Percentiles rank a stretch among this genome's conserved stretches.
Conservation (phyloP, 176 grass and related monocot species). For the Rhynchospora pubera region DNA sequence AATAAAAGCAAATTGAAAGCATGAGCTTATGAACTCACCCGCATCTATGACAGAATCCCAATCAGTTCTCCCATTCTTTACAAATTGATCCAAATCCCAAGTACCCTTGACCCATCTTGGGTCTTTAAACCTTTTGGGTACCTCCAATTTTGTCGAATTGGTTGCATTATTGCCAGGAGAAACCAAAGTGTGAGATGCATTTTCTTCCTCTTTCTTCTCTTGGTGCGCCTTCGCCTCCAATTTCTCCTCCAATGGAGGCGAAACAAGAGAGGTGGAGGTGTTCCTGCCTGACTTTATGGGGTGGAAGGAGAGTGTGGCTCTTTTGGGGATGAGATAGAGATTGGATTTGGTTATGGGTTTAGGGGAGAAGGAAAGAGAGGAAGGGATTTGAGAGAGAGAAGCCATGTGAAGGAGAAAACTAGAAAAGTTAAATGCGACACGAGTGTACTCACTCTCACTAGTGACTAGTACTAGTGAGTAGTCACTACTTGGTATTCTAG, state of each 20-base stretch:
- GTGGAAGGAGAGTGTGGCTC: neutral
- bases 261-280: constrained; percentile 18
- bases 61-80: constrained; percentile 50
- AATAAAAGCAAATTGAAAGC: neutral
- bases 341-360: constrained; percentile 10
- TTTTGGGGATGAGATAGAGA: constrained; percentile 20
- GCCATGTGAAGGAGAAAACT: constrained; percentile 26
- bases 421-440: neutral
- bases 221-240: constrained; percentile 4
- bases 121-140: constrained; percentile 42
- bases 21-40: constrained; percentile 28
- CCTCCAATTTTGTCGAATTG: neutral
- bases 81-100: constrained; percentile 75
- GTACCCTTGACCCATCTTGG: constrained; percentile 76
- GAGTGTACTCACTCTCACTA: neutral
- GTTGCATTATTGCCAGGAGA: neutral
- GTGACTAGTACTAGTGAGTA: too few relatives aligned
- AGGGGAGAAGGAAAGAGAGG: constrained; percentile 11
- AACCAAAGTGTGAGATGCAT: neutral
- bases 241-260: constrained; percentile 18
- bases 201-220: constrained; percentile 11
- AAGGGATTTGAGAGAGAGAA: constrained; percentile 26
- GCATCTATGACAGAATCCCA: constrained; percentile 95
- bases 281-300: neutral
- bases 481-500: too few relatives aligned